Evolutionary conservation across 306 rosid genomes (phyloP).

Genomic region (Vigna unguiculata): DNA sequence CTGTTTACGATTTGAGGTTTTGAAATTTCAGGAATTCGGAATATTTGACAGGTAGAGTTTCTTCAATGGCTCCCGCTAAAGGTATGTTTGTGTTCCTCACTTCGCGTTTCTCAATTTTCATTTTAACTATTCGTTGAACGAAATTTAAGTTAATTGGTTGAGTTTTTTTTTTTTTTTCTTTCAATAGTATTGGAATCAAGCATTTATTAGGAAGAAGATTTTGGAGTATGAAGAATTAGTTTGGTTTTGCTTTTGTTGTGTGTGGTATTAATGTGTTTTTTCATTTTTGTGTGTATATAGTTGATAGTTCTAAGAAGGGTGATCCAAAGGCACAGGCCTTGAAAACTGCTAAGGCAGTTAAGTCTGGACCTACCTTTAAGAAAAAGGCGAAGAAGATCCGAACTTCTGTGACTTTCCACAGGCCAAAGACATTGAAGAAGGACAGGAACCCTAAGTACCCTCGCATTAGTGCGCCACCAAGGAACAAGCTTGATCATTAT

Average conservation of each 20-base stretch:
- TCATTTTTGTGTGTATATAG: conserved; percentile 43
- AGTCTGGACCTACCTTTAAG: conserved; percentile 57
- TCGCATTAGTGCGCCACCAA: conserved; percentile 80
- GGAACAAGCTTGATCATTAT: conserved; percentile 88
- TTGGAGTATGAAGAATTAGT: too few species aligned
- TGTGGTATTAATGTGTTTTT: neutral
- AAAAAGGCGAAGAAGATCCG: conserved; percentile 69
- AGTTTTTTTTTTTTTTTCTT: neutral
- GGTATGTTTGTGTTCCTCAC: conserved; percentile 43
- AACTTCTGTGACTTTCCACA: conserved; percentile 61
- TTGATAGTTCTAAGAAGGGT: conserved; percentile 58
- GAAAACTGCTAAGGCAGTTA: conserved; percentile 70
- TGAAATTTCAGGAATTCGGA: conserved; percentile 26
- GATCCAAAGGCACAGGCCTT: conserved; percentile 71
- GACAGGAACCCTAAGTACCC: conserved; percentile 86
- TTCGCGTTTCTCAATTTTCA: neutral
- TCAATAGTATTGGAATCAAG: neutral
- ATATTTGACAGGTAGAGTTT: conserved; percentile 38
- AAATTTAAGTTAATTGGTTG: neutral
- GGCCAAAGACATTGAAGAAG: conserved; percentile 75
- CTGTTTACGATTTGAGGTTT: neutral
- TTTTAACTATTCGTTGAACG: neutral
- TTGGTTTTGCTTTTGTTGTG: neutral
- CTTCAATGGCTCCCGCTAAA: conserved; percentile 68
- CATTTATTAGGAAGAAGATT: too few species aligned